These are phyloP conservation scores for Forsythia suspensa DNA, from an alignment of 257 asterid genomes.

Conservation along the genomic window DNA sequence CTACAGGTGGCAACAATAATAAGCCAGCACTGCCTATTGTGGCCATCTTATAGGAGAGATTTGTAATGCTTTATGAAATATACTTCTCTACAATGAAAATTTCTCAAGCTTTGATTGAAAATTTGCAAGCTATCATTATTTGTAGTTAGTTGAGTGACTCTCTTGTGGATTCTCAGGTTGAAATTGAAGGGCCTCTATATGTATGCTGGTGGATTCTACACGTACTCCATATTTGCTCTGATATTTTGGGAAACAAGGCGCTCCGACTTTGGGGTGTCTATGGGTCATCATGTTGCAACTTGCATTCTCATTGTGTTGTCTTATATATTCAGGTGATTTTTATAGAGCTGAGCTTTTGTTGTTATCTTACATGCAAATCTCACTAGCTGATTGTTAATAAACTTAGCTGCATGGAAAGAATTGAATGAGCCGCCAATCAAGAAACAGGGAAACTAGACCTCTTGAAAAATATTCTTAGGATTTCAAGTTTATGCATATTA, in stretches of 20 bases:
- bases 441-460: too few species aligned
- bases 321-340: slow-evolving; percentile 62
- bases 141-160: slow-evolving; percentile 6
- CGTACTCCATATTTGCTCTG: slow-evolving; percentile 86
- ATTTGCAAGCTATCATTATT: neutral
- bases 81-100: neutral
- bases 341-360: slow-evolving; percentile 16
- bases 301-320: slow-evolving; percentile 74
- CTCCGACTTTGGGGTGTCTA: slow-evolving; percentile 91
- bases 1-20: neutral
- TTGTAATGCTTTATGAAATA: neutral
- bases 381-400: neutral
- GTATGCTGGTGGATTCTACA: slow-evolving; percentile 87
- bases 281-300: slow-evolving; percentile 85
- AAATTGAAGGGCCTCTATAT: slow-evolving; percentile 84
- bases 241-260: slow-evolving; percentile 92
- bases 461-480: too few species aligned
- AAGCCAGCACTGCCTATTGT: neutral
- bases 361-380: neutral
- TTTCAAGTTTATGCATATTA: neutral
- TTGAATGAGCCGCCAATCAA: too few species aligned
- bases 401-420: too few species aligned
- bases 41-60: neutral
- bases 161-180: slow-evolving; percentile 50
- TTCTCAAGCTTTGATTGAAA: neutral